These are phyloP conservation scores for Glarea lozoyensis DNA, from an alignment of 495 filamentous ascomycete species.

Conservation along the genomic window DNA sequence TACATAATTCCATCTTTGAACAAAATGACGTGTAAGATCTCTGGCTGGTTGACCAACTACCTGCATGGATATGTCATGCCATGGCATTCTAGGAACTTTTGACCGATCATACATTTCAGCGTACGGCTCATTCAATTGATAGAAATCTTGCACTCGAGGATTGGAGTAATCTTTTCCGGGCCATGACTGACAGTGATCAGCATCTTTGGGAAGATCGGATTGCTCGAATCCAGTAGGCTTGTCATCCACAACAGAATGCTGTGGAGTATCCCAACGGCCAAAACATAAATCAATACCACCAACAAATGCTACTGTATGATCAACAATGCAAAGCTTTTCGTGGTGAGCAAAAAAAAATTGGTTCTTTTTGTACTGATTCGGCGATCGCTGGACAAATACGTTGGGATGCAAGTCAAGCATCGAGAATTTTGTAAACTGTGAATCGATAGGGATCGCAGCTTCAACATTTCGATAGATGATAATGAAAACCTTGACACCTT, in stretches of 20 bases:
- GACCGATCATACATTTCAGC: conserved; percentile 98
- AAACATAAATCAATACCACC: conserved; percentile 97
- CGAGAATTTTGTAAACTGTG: conserved; percentile 97
- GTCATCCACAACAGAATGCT: conserved; percentile 84
- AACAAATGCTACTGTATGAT: conserved; percentile 93
- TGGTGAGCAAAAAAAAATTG: conserved; percentile 99
- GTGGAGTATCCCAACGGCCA: conserved; percentile 92
- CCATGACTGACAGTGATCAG: conserved; percentile 92
- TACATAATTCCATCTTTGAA: conserved; percentile 99
- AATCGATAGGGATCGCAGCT: conserved; percentile 94
- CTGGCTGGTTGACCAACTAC: conserved; percentile 92
- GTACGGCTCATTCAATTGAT: conserved; percentile 85
- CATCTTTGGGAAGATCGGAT: conserved; percentile 68
- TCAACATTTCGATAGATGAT: conserved; percentile 99
- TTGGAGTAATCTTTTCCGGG: conserved; percentile 99
- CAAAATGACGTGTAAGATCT: conserved; percentile 92
- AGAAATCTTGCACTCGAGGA: conserved; percentile 91
- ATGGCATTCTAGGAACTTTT: conserved; percentile 87
- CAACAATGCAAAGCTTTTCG: conserved; percentile 92
- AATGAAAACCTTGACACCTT: conserved; percentile 96
- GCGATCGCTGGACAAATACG: conserved; percentile 88
- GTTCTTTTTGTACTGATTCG: conserved; percentile 96
- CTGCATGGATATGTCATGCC: conserved; percentile 99
- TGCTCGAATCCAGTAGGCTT: conserved; percentile 92
- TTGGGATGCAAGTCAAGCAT: conserved; percentile 94